Base-by-base conservation (phyloP, 78 protist genomes). In the Planoprotostelium fungivorum region DNA sequence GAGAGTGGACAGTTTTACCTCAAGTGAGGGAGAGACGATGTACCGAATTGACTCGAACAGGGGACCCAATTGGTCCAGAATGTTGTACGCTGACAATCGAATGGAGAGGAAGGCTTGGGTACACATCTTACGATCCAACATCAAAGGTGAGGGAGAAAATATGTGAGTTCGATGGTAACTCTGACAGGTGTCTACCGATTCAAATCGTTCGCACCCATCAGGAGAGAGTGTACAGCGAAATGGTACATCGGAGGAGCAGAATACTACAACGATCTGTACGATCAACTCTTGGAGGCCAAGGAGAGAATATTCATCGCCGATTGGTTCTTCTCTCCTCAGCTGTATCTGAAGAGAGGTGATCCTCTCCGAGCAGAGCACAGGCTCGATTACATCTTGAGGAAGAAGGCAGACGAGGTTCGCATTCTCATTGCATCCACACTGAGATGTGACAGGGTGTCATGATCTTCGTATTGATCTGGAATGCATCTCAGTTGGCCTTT, bases 371-470 rank as follows among this genome's bases (percentile, higher is more conserved):
- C 37, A 0, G 23, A 84, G 28, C 91, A 93, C 29, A 16, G 93
- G 34, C 35, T 93, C 10, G 95, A 93, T 38, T 63, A 73, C 29
- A 63, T 93, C 34, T 38, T 93, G 10, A 85, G 83, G 38, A 90
- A 93, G n/a, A 93, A 93, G 37, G 95, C 95, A 38, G 51, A 83
- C 28, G 93, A 93, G 16, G 87, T 37, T n/a, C n/a, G n/a, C n/a
- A n/a, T n/a, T n/a, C n/a, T n/a, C n/a, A n/a, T n/a, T n/a, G n/a
- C n/a, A n/a, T n/a, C n/a, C n/a, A n/a, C n/a, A n/a, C 73, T 51
- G 31, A 51, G 31, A 51, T 51, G 73, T 25, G 16, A 25, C 16
- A 51, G 38, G 95, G 95, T 86, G 95, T 93, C 0, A 93, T 89
- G 88, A 93, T 93, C 29, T 90, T 88, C 9, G 51, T 93, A 36